Evolutionary conservation across 768 basidiomycete genomes (phyloP), one percentile per base, ranked within the genome.

Genomic region (Boletus rubropictus): DNA sequence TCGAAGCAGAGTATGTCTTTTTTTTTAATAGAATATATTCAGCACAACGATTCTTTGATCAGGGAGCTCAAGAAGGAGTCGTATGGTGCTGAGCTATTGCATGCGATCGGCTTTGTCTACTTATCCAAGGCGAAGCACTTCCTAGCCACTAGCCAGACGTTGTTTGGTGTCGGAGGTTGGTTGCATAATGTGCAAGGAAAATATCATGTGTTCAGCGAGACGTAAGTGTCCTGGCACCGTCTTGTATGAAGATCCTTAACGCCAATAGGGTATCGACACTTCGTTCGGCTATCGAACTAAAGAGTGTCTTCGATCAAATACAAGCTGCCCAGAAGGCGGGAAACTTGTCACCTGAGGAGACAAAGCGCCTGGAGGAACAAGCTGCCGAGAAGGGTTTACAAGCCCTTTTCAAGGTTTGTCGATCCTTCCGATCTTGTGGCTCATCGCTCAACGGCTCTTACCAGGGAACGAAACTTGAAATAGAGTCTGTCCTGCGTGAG

Each of bases 161-260:
- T 79, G 10, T 72, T 91, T 40, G 91, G 91, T 22, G 84, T 95
- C 14, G 91, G 91, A 11, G 91, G 92, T 7, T 95, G 91, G 91
- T 63, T 94, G 48, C 91, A 94, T 64, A 89, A 89, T 46, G 88
- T 92, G 3, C 88, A 90, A 63, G 88, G 87, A 11, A 92, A 90
- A 69, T 93, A 91, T 41, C 90, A 94, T 59, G 86, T 93, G 15
- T 88, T 95, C 66, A 91, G 89, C 62, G 90, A 93, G 71, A 92
- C 89, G 87, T 89, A 53, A 56, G 87, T 73, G 31, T 48, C n/a
- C 22, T 17, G 38, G 22, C 8, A 32, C 38, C 15, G 42, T 39
- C 27, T 27, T 7, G 22, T 35, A 9, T 17, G 25, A 42, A 15
- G 39, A 38, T 21, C 35, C 50, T 53, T n/a, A 52, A 31, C 33